Conservation (phyloP, 768 basidiomycete species). For the Lactarius vividus region DNA sequence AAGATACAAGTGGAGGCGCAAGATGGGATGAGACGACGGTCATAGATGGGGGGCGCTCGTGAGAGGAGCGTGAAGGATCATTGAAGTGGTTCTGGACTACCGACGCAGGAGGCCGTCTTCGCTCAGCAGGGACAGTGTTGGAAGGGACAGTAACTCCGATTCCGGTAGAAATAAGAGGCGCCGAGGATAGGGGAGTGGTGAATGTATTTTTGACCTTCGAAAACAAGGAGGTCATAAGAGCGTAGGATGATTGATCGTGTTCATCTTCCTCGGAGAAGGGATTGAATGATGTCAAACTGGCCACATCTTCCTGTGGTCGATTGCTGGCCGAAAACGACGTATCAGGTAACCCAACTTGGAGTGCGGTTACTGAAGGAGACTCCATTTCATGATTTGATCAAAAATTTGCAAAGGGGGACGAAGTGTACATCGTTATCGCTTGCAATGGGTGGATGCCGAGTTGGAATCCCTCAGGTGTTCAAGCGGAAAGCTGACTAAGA, state of each 20-base stretch:
- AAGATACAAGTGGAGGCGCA: slow-evolving; percentile 80
- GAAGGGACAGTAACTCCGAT: slow-evolving; percentile 31
- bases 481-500: background rate
- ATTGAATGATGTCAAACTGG: slow-evolving; percentile 81
- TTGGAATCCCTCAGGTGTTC: background rate
- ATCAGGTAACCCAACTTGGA: slow-evolving; percentile 37
- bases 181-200: slow-evolving; percentile 59
- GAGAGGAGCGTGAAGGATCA: slow-evolving; percentile 46
- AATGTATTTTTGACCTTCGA: slow-evolving; percentile 81
- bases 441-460: background rate
- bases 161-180: slow-evolving; percentile 38
- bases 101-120: slow-evolving; percentile 57
- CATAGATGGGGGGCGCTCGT: slow-evolving; percentile 61
- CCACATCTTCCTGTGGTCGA: slow-evolving; percentile 57
- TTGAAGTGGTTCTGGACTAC: slow-evolving; percentile 44
- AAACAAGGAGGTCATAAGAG: slow-evolving; percentile 76
- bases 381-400: slow-evolving; percentile 22
- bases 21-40: slow-evolving; percentile 49
- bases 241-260: slow-evolving; percentile 83
- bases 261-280: slow-evolving; percentile 94
- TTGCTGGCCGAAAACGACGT: slow-evolving; percentile 60
- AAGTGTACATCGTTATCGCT: background rate
- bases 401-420: background rate
- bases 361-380: background rate
- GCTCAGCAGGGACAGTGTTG: slow-evolving; percentile 41